Base-by-base conservation (phyloP, 371 early-diverging fungal genomes). In the Mucor indicus region DNA sequence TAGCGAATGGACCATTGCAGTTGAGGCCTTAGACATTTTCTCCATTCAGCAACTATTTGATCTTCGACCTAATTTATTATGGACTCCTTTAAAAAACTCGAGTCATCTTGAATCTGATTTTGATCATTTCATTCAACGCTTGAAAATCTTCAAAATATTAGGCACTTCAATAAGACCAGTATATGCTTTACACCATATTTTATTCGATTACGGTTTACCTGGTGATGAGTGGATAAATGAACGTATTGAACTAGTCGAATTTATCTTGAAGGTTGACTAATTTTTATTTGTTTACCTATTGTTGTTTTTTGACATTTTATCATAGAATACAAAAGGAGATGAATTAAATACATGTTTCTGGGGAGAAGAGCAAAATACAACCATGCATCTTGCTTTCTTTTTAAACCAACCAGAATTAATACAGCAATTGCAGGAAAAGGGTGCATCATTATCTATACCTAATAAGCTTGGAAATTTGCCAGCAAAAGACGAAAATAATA, bases 171-270 rank as follows among this genome's bases (percentile, higher is more conserved):
- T 62, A 31, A 41, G 53, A 5, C 57, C 57, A 19, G 42, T 62
- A 5, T 57, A 57, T 38, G 50, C 57, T 6, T 51, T 62, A 38
- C 62, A 62, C 17, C 53, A 62, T 39, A 44, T 62, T 13, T 29
- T 62, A 11, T 51, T 53, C 8, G 57, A 62, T 20, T 53, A 57
- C 39, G 50, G 50, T n/a, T 32, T 55, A 21, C 6, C 41, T 38
- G 55, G 44, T 19, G 60, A 60, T 16, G 60, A 60, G 23, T 55
- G 55, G 60, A 48, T 48, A 2, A 44, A 40, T 35, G 60, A 59
- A 17, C 38, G 60, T 22, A 37, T 38, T 30, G 60, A 45, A 36
- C 22, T 55, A 17, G 49, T 60, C 6, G 51, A 60, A 22, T 60
- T 46, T 17, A 48, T 60, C 21, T 38, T 54, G 23, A 50, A 60